Conservation (phyloP, 2,329 filamentous ascomycete species). For the Domatiomyces catenatus region DNA sequence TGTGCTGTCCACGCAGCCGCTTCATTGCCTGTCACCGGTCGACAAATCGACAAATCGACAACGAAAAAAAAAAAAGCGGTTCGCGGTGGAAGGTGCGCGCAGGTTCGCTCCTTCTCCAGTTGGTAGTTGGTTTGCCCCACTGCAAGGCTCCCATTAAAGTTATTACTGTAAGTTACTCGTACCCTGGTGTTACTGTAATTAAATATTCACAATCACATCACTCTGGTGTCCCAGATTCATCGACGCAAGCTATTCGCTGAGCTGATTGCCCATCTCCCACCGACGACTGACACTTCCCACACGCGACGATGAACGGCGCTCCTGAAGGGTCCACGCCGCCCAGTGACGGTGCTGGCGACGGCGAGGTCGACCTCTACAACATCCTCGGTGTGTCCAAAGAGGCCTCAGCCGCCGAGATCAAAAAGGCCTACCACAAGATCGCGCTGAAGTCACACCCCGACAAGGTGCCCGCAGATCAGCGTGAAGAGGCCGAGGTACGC, state of each 20-base stretch:
- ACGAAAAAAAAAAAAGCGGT: too few relatives aligned
- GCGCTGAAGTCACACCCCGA: slow-evolving; percentile 87
- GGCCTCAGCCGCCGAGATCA: slow-evolving; percentile 15
- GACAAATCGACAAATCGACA: not conserved
- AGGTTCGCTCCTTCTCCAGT: not conserved
- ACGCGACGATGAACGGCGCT: not conserved
- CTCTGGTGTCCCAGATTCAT: not conserved
- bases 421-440: slow-evolving; percentile 74
- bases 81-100: slow-evolving; percentile 1
- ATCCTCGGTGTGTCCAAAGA: slow-evolving; percentile 46
- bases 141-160: not conserved
- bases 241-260: not conserved
- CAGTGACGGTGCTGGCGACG: not conserved
- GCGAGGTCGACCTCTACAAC: slow-evolving; percentile 15
- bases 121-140: not conserved
- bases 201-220: not conserved
- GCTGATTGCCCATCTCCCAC: not conserved
- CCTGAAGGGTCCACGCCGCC: not conserved
- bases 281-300: too few relatives aligned
- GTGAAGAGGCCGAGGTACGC: slow-evolving; percentile 69
- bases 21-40: not conserved
- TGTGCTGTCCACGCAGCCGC: not conserved
- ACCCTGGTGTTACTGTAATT: too few relatives aligned
- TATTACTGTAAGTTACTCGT: not conserved
- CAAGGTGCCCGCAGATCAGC: slow-evolving; percentile 77